Conservation (phyloP, 2,329 filamentous ascomycete genomes). For the Aspergillus ruber region DNA sequence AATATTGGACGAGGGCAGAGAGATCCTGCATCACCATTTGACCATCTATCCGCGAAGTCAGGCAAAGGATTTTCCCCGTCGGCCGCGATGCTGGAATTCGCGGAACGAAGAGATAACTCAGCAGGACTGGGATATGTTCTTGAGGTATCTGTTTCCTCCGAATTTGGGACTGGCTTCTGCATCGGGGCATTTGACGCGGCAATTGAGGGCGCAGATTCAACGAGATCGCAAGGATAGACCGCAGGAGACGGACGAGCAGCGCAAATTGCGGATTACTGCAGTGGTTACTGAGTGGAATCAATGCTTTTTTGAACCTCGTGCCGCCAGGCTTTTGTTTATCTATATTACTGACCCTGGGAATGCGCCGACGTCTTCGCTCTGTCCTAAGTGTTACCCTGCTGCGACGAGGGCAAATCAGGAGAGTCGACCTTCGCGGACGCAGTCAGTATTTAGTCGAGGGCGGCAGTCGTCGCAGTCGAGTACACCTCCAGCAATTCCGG, state of each 20-base stretch:
- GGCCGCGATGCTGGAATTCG: constrained; percentile 35
- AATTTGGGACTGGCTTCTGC: constrained; percentile 32
- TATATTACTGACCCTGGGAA: constrained; percentile 29
- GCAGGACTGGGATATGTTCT: constrained; percentile 40
- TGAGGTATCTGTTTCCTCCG: constrained; percentile 36
- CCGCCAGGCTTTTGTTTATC: constrained; percentile 25
- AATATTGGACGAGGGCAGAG: constrained; percentile 16
- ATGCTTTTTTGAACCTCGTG: constrained; percentile 35
- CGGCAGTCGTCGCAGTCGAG: constrained; percentile 2
- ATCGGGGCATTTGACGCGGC: constrained; percentile 30
- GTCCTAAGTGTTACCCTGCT: constrained; percentile 35
- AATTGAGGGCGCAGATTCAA: constrained; percentile 35
- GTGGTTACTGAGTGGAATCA: constrained; percentile 41
- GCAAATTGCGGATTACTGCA: constrained; percentile 30
- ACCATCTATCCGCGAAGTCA: constrained; percentile 37
- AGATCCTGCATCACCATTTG: constrained; percentile 29
- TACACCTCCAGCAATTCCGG: constrained; percentile 3
- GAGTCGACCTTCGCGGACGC: constrained; percentile 7
- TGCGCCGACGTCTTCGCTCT: constrained; percentile 31
- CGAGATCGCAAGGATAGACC: constrained; percentile 37
- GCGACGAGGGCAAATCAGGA: constrained; percentile 26
- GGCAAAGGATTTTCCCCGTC: constrained; percentile 36
- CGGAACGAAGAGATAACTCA: constrained; percentile 29
- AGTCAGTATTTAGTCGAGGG: constrained; percentile 6
- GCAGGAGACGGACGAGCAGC: constrained; percentile 37